Percentiles rank a stretch among this genome's conserved stretches.
phyloP scores from a whole-genome alignment of 179 eudicot species.

The Drosera spatulata region DNA sequence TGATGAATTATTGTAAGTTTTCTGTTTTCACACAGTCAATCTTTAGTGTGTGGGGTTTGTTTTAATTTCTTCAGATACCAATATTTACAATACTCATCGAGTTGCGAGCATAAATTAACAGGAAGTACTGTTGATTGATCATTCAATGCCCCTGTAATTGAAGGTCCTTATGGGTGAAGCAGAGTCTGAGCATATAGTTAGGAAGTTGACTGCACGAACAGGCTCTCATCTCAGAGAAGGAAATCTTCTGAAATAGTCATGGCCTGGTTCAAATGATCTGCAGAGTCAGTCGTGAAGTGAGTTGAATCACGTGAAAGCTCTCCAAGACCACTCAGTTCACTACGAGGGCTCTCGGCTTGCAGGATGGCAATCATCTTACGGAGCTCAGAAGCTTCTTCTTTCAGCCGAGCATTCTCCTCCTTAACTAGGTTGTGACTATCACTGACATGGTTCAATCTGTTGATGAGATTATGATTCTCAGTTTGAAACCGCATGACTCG shows the following conservation, averaged over 20 bases:
- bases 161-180: no score
- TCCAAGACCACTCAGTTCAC: constrained; percentile 31
- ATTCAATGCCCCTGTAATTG: no score
- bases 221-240: constrained; percentile 6
- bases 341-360: constrained; percentile 34
- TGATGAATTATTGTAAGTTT: no score
- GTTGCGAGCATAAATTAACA: no score
- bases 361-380: constrained; percentile 34
- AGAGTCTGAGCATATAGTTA: no score
- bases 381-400: constrained; percentile 50
- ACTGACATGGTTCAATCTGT: constrained; percentile 32
- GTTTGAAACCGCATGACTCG: constrained; percentile 62
- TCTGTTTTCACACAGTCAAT: no score
- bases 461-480: constrained; percentile 52
- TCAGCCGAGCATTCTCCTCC: constrained; percentile 52
- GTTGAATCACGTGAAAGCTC: constrained; percentile 7
- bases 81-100: no score
- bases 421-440: constrained; percentile 37
- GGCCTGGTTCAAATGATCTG: not conserved
- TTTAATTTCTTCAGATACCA: no score
- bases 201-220: not conserved
- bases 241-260: constrained; percentile 8
- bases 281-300: not conserved
- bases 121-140: no score
- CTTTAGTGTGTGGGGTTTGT: no score